A percentile compares a stretch with the other conserved stretches of the same genome.
Conservation (phyloP, 2,329 filamentous ascomycete species). For the Canariomyces notabilis region DNA sequence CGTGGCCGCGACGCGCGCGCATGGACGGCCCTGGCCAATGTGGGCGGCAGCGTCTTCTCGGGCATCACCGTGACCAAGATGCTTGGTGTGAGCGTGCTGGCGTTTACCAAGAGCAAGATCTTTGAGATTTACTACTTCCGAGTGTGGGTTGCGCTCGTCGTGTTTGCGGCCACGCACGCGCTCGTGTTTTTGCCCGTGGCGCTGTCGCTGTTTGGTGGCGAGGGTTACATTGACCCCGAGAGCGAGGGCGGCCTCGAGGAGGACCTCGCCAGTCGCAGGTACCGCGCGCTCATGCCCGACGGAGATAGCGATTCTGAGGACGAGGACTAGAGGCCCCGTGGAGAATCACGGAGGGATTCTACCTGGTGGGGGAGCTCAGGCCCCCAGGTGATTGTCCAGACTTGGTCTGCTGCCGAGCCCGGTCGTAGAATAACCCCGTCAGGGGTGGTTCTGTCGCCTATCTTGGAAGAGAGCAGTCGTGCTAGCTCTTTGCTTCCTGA, state of each 20-base stretch:
- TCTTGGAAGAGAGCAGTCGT: not conserved
- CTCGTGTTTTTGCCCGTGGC: slow-evolving; percentile 88
- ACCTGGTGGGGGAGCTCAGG: too few relatives aligned
- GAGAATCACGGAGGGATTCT: too few relatives aligned
- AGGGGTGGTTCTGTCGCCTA: not conserved
- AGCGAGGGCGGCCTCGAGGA: slow-evolving; percentile 84
- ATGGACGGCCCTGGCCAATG: slow-evolving; percentile 91
- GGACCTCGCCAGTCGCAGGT: slow-evolving; percentile 74
- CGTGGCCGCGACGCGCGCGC: slow-evolving; percentile 77
- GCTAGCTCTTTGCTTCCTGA: not conserved
- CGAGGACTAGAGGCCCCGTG: not conserved
- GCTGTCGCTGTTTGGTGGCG: slow-evolving; percentile 77
- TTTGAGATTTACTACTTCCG: slow-evolving; percentile 99
- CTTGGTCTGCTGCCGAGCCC: too few relatives aligned
- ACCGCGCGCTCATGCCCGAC: slow-evolving; percentile 59
- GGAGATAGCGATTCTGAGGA: slow-evolving; percentile 18
- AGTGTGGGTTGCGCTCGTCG: slow-evolving; percentile 86
- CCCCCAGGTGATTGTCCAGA: too few relatives aligned
- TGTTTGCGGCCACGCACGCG: slow-evolving; percentile 84
- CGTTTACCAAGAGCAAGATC: slow-evolving; percentile 95
- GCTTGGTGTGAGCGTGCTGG: slow-evolving; percentile 83
- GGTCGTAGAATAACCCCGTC: too few relatives aligned
- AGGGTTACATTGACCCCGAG: slow-evolving; percentile 83
- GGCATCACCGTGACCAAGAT: slow-evolving; percentile 96
- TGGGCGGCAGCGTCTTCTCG: slow-evolving; percentile 89